A percentile compares a stretch with the other conserved stretches of the same genome.
These are phyloP conservation scores for Trematosphaeria pertusa DNA, from an alignment of 2,329 filamentous ascomycete genomes.

Conservation along the genomic window DNA sequence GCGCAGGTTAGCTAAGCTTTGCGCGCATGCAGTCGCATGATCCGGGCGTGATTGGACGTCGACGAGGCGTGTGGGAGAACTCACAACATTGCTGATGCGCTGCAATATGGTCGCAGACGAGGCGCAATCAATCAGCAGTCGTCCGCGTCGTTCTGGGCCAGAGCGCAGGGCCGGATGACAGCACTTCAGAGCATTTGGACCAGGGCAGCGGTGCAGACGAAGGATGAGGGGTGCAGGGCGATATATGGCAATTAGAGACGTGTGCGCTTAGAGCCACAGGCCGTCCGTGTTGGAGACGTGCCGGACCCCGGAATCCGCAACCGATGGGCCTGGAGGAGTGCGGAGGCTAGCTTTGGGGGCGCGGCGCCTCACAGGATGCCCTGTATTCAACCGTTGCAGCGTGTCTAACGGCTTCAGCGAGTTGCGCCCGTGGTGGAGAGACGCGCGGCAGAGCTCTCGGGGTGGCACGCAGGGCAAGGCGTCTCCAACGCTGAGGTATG, in stretches of 20 bases:
- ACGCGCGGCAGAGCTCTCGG: too few relatives aligned
- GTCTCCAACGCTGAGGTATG: too few relatives aligned
- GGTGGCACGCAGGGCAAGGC: too few relatives aligned
- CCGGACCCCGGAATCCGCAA: not conserved
- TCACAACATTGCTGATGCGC: conserved; percentile 45
- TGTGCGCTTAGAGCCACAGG: not conserved
- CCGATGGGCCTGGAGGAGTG: conserved; percentile 3
- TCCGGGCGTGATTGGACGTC: conserved; percentile 34
- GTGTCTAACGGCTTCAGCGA: too few relatives aligned
- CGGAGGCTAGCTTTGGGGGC: conserved; percentile 2
- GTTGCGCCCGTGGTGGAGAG: too few relatives aligned
- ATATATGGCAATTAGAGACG: not conserved
- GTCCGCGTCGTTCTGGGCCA: conserved; percentile 17
- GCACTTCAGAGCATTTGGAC: conserved; percentile 9
- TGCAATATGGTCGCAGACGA: conserved; percentile 29
- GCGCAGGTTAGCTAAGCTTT: conserved; percentile 32
- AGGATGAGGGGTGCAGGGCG: conserved; percentile 1
- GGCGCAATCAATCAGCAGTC: conserved; percentile 22
- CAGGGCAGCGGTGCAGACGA: conserved; percentile 8
- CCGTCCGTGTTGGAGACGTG: not conserved
- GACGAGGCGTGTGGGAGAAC: conserved; percentile 24
- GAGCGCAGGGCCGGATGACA: conserved; percentile 20
- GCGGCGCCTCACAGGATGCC: too few relatives aligned
- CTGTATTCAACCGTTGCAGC: too few relatives aligned
- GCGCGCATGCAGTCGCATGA: conserved; percentile 22